Evolutionary conservation across 1,284 basidiomycete genomes (phyloP), one percentile per base, ranked within the genome.

Genomic region (Sphaerobolus stellatus): DNA sequence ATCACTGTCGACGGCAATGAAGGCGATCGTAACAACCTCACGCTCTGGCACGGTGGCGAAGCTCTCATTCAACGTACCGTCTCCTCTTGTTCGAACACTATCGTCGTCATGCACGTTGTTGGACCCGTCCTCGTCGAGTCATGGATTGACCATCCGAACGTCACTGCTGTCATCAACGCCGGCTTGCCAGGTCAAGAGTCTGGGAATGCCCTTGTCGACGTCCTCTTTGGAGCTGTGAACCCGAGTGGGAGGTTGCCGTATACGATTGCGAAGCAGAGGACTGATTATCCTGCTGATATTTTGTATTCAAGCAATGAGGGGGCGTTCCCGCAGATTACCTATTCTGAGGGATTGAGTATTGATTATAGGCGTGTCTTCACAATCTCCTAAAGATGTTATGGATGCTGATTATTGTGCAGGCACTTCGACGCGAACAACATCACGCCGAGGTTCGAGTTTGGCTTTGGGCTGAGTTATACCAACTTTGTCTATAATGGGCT

Each of bases 11-110:
- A 90, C 60, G 84, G 83, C 5, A 90, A 89, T 60, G 75, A 78
- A 52, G 88, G 88, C 49, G 91, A 94, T 65, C 75, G 88, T 36
- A 88, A 90, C 61, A 92, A 93, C 68, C 70, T 94, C 44, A 89
- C 88, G 0, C 82, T 89, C 0, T 93, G 90, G 91, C 76, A 86
- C 57, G 80, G 81, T 49, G 91, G 90, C 6, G 89, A 92, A 61
- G 67, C 72, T 7, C 76, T 88, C 24, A 76, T 88, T 28, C 66
- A 71, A 3, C 74, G 83, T 5, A 83, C 86, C 16, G 84, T 84
- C 1, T 73, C 75, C 3, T 71, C 76, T 59, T 86, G 87, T 69
- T 80, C 79, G 62, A 93, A 94, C 71, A 92, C 90, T 0, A 81
- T 94, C 44, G 92, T 95, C 16, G 79, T 94, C 31, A 78, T 88